Evolutionary conservation across 208 protist genomes (phyloP), one percentile per base, ranked within the genome.

Genomic region (Trypanosomatidae sp.): DNA sequence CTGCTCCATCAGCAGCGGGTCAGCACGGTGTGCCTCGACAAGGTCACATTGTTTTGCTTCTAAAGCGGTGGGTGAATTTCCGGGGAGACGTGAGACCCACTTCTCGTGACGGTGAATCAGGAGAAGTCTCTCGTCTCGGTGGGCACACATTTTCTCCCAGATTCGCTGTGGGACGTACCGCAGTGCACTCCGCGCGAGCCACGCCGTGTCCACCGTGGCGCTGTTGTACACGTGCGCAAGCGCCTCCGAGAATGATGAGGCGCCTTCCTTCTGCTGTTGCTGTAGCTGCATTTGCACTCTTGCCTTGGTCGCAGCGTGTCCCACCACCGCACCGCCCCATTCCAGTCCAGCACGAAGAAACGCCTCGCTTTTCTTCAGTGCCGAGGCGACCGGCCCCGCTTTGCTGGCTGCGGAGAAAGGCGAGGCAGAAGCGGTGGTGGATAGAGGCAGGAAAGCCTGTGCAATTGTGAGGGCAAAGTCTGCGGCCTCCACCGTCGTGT

Each of bases 161-260:
- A 95, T 75, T n/a, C 89, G 84, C 43, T 76, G 64, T 50, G 79
- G 80, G 7, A 88, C 75, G 30, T 60, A 66, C 2, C 87, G 88
- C 69, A 95, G 74, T 10, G 86, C 71, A 28, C 78, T 64, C n/a
- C 91, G 86, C 13, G 86, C 82, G 15, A 91, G 75, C 39, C 80
- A 80, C 69, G 83, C 73, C 22, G 72, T 67, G 72, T 95, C 91
- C 59, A 91, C 73, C 10, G 91, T 91, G 22, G 74, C 71, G 69
- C 88, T 95, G 78, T 95, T 95, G 68, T 83, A 86, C 9, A 72
- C 75, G 8, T 43, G 49, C 65, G 22, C 66, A 12, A 76, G 66
- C 52, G 44, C 46, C 22, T 22, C 58, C n/a, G 12, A 15, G n/a
- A 36, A 41, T 3, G 58, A 66, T 9, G 70, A 25, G 39, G 22